phyloP scores from a whole-genome alignment of 352 stramenopile genomes.

The Pythium biforme region DNA sequence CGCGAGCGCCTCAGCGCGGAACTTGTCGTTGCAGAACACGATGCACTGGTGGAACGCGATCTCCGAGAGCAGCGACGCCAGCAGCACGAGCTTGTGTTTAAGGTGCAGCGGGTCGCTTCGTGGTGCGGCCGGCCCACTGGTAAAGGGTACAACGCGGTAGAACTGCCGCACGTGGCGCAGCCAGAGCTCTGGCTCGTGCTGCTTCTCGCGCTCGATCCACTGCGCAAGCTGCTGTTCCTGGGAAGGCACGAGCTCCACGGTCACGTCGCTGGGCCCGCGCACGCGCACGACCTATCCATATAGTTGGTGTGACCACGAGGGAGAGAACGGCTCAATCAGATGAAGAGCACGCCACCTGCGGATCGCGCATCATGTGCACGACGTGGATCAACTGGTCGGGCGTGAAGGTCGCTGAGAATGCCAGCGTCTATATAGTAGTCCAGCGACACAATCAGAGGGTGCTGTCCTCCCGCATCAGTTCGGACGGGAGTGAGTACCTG shows the following conservation, averaged over 20 bases:
- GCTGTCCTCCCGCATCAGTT: no score
- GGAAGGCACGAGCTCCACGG: slow-evolving; percentile 61
- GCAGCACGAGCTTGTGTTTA: slow-evolving; percentile 52
- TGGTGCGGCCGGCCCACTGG: background rate
- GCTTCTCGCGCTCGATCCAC: slow-evolving; percentile 54
- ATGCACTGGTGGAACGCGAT: slow-evolving; percentile 79
- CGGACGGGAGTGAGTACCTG: slow-evolving; percentile 47
- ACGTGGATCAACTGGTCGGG: slow-evolving; percentile 56
- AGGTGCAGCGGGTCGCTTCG: slow-evolving; percentile 37
- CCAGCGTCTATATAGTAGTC: slow-evolving; percentile 51
- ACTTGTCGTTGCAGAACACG: slow-evolving; percentile 86
- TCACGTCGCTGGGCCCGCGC: slow-evolving; percentile 51
- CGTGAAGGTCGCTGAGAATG: slow-evolving; percentile 79
- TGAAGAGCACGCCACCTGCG: slow-evolving; percentile 40
- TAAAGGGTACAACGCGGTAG: slow-evolving; percentile 47
- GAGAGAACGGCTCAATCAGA: background rate
- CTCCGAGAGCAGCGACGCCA: slow-evolving; percentile 57
- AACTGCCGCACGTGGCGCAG: slow-evolving; percentile 67
- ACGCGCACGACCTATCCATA: slow-evolving; percentile 62
- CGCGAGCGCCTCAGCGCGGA: slow-evolving; percentile 62
- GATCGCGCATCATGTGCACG: slow-evolving; percentile 53
- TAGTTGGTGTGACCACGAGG: background rate
- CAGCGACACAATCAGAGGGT: background rate
- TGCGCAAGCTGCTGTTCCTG: slow-evolving; percentile 33
- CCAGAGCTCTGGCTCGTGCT: slow-evolving; percentile 59